Evolutionary conservation across 192 early-diverging fungal genomes (phyloP).

Genomic region (Paraglomus brasilianum): DNA sequence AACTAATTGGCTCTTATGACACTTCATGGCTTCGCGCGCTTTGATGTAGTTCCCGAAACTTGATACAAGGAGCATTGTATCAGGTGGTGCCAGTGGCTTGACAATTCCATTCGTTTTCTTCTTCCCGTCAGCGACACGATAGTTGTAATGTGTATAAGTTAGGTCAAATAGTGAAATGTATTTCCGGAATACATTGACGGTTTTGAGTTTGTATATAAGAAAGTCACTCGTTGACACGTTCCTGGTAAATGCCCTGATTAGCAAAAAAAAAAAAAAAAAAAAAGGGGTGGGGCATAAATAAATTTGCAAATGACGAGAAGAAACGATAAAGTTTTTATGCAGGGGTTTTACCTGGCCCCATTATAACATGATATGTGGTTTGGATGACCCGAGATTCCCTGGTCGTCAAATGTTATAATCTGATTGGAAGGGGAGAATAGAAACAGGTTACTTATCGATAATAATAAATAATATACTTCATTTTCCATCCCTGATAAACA

Average conservation of each 20-base stretch:
- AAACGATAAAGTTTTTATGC: background rate
- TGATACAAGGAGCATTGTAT: too few species aligned
- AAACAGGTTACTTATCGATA: background rate
- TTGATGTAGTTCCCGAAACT: background rate
- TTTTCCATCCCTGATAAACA: background rate
- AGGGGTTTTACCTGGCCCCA: constrained; percentile 56
- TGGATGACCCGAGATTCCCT: constrained; percentile 86
- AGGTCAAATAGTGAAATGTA: constrained; percentile 22
- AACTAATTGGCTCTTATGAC: constrained; percentile 84
- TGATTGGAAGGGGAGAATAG: constrained; percentile 20
- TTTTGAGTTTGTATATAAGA: constrained; percentile 12
- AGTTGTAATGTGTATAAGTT: background rate
- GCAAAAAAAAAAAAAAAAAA: too few species aligned
- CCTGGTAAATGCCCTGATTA: too few species aligned
- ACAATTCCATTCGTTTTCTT: too few species aligned
- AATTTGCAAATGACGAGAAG: background rate
- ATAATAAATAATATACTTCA: background rate
- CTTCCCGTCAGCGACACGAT: too few species aligned
- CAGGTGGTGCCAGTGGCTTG: too few species aligned
- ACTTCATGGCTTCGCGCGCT: constrained; percentile 70
- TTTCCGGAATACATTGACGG: constrained; percentile 14
- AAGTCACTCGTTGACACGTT: background rate
- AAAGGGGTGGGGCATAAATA: too few species aligned
- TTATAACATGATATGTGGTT: constrained; percentile 84
- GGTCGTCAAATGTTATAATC: constrained; percentile 88